These are phyloP conservation scores for Fusarium cicatricum DNA, from an alignment of 2,329 filamentous ascomycete species.

Conservation along the genomic window DNA sequence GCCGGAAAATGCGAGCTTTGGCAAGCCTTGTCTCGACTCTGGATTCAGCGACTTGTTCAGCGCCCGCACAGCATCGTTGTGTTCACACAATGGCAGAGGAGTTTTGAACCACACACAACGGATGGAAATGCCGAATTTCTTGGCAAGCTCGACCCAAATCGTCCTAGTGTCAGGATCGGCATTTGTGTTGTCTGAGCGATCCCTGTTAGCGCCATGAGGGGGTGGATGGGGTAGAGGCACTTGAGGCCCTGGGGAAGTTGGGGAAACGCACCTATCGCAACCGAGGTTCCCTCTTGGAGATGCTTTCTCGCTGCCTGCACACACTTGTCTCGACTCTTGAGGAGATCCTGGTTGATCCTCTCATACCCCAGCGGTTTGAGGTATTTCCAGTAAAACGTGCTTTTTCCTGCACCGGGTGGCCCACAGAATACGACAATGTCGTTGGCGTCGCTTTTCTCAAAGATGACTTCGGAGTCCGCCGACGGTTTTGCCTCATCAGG, in stretches of 20 bases:
- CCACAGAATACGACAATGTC: constrained; percentile 90
- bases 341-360: constrained; percentile 87
- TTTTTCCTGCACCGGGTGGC: constrained; percentile 90
- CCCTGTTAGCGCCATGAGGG: constrained; percentile 24
- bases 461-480: constrained; percentile 49
- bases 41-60: constrained; percentile 80
- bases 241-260: constrained; percentile 3
- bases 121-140: constrained; percentile 74
- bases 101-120: constrained; percentile 88
- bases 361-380: constrained; percentile 82
- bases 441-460: constrained; percentile 68
- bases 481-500: constrained; percentile 33
- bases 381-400: constrained; percentile 84
- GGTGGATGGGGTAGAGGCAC: constrained; percentile 20
- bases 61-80: constrained; percentile 87
- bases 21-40: constrained; percentile 77
- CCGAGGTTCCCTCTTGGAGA: constrained; percentile 70
- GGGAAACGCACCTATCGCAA: constrained; percentile 75
- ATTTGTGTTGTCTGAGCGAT: constrained; percentile 87
- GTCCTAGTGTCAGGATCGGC: constrained; percentile 78
- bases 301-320: constrained; percentile 75
- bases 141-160: constrained; percentile 81
- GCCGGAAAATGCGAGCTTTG: constrained; percentile 79
- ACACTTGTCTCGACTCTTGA: constrained; percentile 77
- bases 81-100: constrained; percentile 72